Percentiles rank a stretch among this genome's conserved stretches.
Conservation (phyloP, 768 basidiomycete genomes). For the Daedalea quercina region DNA sequence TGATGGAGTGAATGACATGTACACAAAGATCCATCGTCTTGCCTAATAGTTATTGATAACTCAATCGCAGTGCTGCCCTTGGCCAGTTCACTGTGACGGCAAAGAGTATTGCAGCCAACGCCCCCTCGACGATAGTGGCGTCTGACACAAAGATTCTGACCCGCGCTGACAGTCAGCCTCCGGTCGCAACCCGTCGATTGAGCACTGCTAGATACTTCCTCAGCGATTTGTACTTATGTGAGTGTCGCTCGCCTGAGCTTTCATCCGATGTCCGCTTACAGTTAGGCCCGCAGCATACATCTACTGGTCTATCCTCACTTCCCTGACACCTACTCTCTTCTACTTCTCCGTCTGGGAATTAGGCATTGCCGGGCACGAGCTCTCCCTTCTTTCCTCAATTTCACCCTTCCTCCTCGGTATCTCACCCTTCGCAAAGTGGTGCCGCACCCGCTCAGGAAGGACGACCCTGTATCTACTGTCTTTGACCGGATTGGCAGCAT, state of each 20-base stretch:
- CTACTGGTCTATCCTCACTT: conserved; percentile 81
- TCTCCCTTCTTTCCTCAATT: conserved; percentile 64
- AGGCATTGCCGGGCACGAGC: conserved; percentile 76
- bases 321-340: conserved; percentile 73
- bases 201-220: conserved; percentile 23
- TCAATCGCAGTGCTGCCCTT: background rate
- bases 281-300: conserved; percentile 47
- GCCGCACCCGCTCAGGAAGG: conserved; percentile 41
- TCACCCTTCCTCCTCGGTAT: conserved; percentile 59
- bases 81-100: background rate
- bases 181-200: background rate
- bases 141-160: background rate
- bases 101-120: background rate
- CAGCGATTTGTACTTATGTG: conserved; percentile 55
- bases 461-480: conserved; percentile 42
- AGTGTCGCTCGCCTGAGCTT: conserved; percentile 17
- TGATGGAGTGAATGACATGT: conserved; percentile 32
- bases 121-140: background rate
- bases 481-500: conserved; percentile 48
- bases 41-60: conserved; percentile 23
- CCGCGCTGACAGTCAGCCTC: background rate
- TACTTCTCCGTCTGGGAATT: conserved; percentile 93
- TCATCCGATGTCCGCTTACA: background rate
- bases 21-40: conserved; percentile 36
- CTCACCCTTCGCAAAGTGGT: conserved; percentile 36